These are phyloP conservation scores for Dorcoceras hygrometricum DNA, from an alignment of 257 asterid genomes.

Conservation along the genomic window DNA sequence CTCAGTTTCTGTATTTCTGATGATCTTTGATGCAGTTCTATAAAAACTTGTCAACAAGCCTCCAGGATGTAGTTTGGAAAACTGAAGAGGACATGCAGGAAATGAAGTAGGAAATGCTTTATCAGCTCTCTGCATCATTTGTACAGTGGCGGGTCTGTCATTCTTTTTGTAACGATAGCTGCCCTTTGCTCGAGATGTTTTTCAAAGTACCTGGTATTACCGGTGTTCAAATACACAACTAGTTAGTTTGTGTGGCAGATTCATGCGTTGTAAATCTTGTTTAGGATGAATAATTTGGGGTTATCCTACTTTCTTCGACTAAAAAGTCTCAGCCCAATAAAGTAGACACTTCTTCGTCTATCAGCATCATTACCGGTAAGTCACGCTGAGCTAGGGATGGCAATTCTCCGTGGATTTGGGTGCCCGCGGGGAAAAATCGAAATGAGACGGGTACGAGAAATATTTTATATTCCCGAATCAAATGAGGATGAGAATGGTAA, in stretches of 20 bases:
- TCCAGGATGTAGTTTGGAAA: slow-evolving; percentile 89
- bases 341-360: background rate
- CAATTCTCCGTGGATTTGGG: no score
- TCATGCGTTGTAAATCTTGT: background rate
- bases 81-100: slow-evolving; percentile 84
- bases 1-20: background rate
- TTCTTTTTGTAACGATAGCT: slow-evolving; percentile 35
- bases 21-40: slow-evolving; percentile 56
- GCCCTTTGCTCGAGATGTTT: slow-evolving; percentile 40
- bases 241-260: slow-evolving; percentile 14
- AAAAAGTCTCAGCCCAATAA: background rate
- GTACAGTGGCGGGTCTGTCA: slow-evolving; percentile 17
- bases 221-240: slow-evolving; percentile 17
- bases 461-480: no score
- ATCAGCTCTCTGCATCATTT: slow-evolving; percentile 8
- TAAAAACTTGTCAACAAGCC: slow-evolving; percentile 63
- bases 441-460: no score
- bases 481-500: no score
- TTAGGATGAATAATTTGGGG: background rate
- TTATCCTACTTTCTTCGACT: background rate
- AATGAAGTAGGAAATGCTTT: slow-evolving; percentile 36
- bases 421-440: no score
- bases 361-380: background rate
- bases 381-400: no score
- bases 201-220: slow-evolving; percentile 37